phyloP scores from a whole-genome alignment of 768 basidiomycete species.

The Hericium rajendrae region DNA sequence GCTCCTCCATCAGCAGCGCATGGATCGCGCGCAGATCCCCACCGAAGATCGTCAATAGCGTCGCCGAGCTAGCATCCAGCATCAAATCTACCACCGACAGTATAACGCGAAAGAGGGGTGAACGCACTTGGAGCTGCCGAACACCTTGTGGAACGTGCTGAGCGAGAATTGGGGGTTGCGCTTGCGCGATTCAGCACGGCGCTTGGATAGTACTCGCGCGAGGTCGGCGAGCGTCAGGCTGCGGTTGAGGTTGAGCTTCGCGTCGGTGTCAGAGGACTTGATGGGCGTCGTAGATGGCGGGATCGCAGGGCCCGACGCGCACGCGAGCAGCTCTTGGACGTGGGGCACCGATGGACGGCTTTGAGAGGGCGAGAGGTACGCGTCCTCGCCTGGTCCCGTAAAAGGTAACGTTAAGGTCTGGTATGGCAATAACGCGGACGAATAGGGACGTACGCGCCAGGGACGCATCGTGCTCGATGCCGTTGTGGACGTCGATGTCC shows the following conservation, averaged over 20 bases:
- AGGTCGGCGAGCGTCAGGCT: conserved; percentile 50
- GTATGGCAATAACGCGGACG: neutral
- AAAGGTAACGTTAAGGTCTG: neutral
- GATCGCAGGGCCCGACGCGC: conserved; percentile 46
- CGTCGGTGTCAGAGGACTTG: conserved; percentile 1
- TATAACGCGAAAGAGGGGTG: neutral
- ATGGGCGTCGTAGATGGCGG: neutral
- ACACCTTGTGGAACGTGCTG: conserved; percentile 41
- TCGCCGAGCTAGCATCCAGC: conserved; percentile 38
- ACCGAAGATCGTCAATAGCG: conserved; percentile 57
- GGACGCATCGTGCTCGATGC: conserved; percentile 65
- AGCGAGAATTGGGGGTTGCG: conserved; percentile 51
- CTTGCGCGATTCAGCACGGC: conserved; percentile 45
- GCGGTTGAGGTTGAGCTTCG: conserved; percentile 11
- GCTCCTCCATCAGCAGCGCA: conserved; percentile 54
- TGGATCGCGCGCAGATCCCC: conserved; percentile 48
- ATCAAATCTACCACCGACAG: neutral
- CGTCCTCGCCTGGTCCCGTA: conserved; percentile 40
- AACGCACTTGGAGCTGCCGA: conserved; percentile 59
- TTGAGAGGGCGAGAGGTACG: conserved; percentile 40
- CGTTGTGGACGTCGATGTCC: conserved; percentile 66
- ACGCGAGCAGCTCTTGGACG: conserved; percentile 46
- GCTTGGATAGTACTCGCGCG: conserved; percentile 45
- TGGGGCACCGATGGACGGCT: conserved; percentile 34
- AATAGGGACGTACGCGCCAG: conserved; percentile 37